Evolutionary conservation across 176 grass and related monocot species (phyloP).

Genomic region (Canna indica): DNA sequence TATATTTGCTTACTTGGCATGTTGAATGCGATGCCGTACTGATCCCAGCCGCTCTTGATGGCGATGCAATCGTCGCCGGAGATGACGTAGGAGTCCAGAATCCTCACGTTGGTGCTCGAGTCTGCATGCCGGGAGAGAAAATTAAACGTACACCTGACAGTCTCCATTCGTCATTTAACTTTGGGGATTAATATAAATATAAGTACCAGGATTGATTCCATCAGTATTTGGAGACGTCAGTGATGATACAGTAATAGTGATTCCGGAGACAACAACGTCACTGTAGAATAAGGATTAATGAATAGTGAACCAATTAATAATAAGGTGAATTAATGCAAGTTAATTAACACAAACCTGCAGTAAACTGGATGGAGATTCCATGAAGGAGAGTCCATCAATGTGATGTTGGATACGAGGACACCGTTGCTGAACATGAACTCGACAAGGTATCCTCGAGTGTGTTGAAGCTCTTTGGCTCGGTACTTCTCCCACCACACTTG

Average conservation of each 20-base stretch:
- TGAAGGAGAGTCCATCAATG: conserved; percentile 54
- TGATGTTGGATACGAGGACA: conserved; percentile 68
- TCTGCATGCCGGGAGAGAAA: conserved; percentile 25
- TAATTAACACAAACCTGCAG: conserved; percentile 40
- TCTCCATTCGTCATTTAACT: too few species aligned
- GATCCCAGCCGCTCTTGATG: conserved; percentile 90
- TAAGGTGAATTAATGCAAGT: neutral
- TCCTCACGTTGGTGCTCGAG: conserved; percentile 57
- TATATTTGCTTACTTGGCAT: conserved; percentile 67
- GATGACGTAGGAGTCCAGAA: conserved; percentile 80
- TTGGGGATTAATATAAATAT: too few species aligned
- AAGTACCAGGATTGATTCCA: conserved; percentile 75
- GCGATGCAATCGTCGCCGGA: conserved; percentile 91
- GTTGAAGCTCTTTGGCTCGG: conserved; percentile 40
- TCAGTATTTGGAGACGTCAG: conserved; percentile 64
- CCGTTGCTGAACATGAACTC: conserved; percentile 48
- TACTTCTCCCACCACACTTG: conserved; percentile 87
- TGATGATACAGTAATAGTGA: conserved; percentile 72
- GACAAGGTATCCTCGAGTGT: conserved; percentile 70
- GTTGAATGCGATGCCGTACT: conserved; percentile 79
- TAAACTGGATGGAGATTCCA: conserved; percentile 93
- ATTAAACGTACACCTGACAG: neutral
- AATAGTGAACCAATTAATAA: neutral
- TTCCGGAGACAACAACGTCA: conserved; percentile 51
- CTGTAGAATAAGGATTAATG: conserved; percentile 22